Percentiles rank a stretch among this genome's conserved stretches.
These are phyloP conservation scores for Cystofilobasidium ferigula DNA, from an alignment of 768 basidiomycete species.

Conservation along the genomic window DNA sequence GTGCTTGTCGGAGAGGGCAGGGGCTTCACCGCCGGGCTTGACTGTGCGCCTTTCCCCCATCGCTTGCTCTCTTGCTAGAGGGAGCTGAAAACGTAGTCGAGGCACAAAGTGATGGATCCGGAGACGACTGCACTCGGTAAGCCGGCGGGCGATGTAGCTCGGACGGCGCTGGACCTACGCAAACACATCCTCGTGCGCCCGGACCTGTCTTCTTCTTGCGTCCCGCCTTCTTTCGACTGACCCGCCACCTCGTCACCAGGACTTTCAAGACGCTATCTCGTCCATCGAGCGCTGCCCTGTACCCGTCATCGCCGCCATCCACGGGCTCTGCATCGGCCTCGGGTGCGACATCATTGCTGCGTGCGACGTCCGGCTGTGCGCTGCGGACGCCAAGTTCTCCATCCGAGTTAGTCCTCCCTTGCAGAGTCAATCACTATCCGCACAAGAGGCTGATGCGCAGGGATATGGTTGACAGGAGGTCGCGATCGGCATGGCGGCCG, in stretches of 20 bases:
- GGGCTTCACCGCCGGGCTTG: constrained; percentile 72
- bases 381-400: constrained; percentile 52
- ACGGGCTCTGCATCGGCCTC: constrained; percentile 64
- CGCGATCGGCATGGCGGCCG: constrained; percentile 58
- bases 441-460: not conserved
- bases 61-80: not conserved
- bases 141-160: constrained; percentile 29
- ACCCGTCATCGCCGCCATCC: constrained; percentile 72
- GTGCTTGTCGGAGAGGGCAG: constrained; percentile 65
- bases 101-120: not conserved
- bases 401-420: constrained; percentile 51
- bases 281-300: constrained; percentile 57
- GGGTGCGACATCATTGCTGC: constrained; percentile 61
- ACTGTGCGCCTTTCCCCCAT: constrained; percentile 46
- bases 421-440: not conserved
- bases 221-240: constrained; percentile 1
- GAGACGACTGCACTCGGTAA: not conserved
- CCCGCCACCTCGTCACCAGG: constrained; percentile 26
- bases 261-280: constrained; percentile 61
- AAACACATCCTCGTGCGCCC: constrained; percentile 41
- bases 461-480: constrained; percentile 11
- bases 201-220: not conserved
- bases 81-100: constrained; percentile 3
- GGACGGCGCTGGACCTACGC: constrained; percentile 32
- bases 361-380: constrained; percentile 64